A percentile compares a stretch with the other conserved stretches of the same genome.
Conservation (phyloP, 2,329 filamentous ascomycete species). For the Fusarium liriodendri region DNA sequence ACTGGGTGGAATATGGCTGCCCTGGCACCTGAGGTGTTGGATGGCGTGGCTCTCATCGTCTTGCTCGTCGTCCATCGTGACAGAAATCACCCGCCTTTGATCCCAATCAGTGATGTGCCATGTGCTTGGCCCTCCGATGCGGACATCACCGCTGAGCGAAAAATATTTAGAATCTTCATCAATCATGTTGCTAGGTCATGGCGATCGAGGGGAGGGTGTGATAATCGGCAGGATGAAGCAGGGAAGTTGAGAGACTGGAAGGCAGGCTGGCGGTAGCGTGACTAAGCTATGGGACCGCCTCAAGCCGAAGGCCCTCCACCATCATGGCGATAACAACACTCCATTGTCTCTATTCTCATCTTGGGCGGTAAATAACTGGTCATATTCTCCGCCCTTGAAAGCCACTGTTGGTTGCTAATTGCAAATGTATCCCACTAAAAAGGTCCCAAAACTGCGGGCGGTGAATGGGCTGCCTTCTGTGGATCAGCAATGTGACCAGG, state of each 20-base stretch:
- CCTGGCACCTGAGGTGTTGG: slow-evolving; percentile 34
- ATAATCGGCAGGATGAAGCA: not conserved
- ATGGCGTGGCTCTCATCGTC: slow-evolving; percentile 42
- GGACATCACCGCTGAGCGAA: slow-evolving; percentile 9
- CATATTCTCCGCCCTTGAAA: no score
- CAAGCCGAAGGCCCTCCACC: no score
- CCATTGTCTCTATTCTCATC: no score
- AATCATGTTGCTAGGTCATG: not conserved
- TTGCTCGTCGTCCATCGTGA: slow-evolving; percentile 45
- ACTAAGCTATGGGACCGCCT: no score
- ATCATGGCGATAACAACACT: no score
- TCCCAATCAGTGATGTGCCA: slow-evolving; percentile 46
- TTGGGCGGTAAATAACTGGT: no score
- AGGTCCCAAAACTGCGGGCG: no score
- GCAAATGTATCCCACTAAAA: no score
- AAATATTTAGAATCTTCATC: not conserved
- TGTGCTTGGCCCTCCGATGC: slow-evolving; percentile 40
- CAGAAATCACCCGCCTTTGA: slow-evolving; percentile 41
- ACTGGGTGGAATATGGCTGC: slow-evolving; percentile 11
- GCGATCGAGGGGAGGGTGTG: not conserved
- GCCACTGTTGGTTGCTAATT: no score
- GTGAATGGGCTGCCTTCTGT: no score
- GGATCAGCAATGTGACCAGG: no score
- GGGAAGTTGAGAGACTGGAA: not conserved
- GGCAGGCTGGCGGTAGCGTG: not conserved